phyloP scores from a whole-genome alignment of 2,329 filamentous ascomycete species.

The Aspergillus tamarii region DNA sequence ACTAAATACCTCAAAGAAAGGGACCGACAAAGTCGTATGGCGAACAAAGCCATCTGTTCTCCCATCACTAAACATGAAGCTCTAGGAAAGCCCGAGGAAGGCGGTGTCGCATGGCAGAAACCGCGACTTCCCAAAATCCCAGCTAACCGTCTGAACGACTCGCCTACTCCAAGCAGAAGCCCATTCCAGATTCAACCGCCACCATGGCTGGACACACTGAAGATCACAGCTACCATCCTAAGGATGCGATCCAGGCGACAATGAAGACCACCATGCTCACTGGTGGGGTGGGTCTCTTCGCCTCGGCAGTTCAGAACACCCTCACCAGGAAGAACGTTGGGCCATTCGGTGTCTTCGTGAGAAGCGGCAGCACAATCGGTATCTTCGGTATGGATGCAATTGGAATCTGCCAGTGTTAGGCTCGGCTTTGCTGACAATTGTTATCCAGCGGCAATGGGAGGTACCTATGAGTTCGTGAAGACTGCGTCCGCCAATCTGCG shows the following conservation, averaged over 20 bases:
- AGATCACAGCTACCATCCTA: slow-evolving; percentile 65
- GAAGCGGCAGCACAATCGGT: slow-evolving; percentile 74
- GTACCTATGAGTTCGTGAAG: slow-evolving; percentile 76
- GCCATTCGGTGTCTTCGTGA: slow-evolving; percentile 76
- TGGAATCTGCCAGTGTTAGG: not conserved
- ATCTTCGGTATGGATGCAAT: slow-evolving; percentile 59
- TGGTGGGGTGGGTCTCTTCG: slow-evolving; percentile 68
- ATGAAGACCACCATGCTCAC: slow-evolving; percentile 68
- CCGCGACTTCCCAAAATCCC: slow-evolving; percentile 31
- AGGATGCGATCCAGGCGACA: slow-evolving; percentile 72
- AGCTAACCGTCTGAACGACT: slow-evolving; percentile 24
- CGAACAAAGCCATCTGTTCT: not conserved
- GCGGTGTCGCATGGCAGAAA: slow-evolving; percentile 34
- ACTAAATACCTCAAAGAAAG: not conserved
- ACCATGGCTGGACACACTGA: slow-evolving; percentile 54
- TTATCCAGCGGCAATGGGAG: slow-evolving; percentile 68
- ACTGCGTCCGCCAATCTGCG: slow-evolving; percentile 81
- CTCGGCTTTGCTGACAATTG: slow-evolving; percentile 14
- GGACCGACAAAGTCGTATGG: slow-evolving; percentile 11
- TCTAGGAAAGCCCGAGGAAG: slow-evolving; percentile 19
- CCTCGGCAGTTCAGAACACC: slow-evolving; percentile 83
- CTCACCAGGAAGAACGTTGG: slow-evolving; percentile 81
- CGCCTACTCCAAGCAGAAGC: slow-evolving; percentile 30
- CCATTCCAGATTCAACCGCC: slow-evolving; percentile 30
- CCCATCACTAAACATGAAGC: slow-evolving; percentile 15